phyloP scores from a whole-genome alignment of 345 rosid species.

The Rubroshorea leprosula region DNA sequence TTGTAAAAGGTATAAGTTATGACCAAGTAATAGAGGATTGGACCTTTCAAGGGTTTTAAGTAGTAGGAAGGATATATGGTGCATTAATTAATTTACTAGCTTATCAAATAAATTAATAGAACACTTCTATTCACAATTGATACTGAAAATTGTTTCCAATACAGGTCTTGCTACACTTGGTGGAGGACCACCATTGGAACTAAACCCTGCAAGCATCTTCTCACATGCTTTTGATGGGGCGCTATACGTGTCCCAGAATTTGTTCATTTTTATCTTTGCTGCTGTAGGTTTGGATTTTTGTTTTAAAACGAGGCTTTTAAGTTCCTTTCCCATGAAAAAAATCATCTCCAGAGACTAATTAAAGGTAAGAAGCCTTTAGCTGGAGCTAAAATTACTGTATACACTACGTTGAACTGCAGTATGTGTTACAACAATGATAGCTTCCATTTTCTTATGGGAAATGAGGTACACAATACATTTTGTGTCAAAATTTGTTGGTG shows the following conservation, averaged over 20 bases:
- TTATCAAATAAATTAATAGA: no score
- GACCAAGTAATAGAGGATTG: neutral
- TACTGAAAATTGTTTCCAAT: neutral
- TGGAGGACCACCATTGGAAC: constrained; percentile 62
- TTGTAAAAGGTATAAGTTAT: constrained; percentile 56
- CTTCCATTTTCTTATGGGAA: neutral
- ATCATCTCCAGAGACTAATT: constrained; percentile 15
- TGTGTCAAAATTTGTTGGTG: neutral
- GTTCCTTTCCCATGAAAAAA: constrained; percentile 43
- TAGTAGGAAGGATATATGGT: no score
- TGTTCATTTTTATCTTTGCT: constrained; percentile 46
- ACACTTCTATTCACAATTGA: neutral
- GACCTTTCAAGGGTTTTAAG: neutral
- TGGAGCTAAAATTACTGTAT: constrained; percentile 1
- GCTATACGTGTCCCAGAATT: constrained; percentile 36
- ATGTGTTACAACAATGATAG: neutral
- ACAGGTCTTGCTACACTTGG: constrained; percentile 65
- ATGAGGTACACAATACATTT: neutral
- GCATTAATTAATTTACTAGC: no score
- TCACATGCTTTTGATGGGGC: constrained; percentile 43
- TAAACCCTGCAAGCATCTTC: constrained; percentile 35
- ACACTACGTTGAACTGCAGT: neutral
- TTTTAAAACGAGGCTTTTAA: constrained; percentile 43
- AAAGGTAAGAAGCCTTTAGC: constrained; percentile 3
- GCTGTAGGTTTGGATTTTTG: constrained; percentile 55